Base-by-base conservation (phyloP, 2,329 filamentous ascomycete species). In the Pseudocercospora fuligena region DNA sequence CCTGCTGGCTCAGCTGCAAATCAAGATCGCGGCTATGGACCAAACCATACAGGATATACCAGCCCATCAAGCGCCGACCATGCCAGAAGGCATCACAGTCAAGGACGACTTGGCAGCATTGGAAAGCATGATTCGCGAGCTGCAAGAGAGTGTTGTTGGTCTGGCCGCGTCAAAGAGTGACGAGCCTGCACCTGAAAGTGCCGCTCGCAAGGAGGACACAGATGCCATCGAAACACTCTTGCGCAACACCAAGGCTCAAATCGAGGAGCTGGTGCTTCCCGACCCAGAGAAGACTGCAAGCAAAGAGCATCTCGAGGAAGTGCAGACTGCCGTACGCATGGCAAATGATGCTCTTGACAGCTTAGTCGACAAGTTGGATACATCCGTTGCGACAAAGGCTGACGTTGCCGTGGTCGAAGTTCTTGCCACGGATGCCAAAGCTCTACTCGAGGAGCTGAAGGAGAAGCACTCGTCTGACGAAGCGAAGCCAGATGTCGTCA, bases 161-260 rank as follows among this genome's bases (percentile, higher is more conserved):
- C 76, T 87, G 66, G 74, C 84, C 72, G 73, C 84, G 71, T 77
- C 81, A n/a, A 63, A 78, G 65, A 54, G 54, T 54, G 68, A 70
- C 3, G 69, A 76, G 31, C 66, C 67, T 43, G 66, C 71, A 27
- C 73, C 76, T 1, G 83, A 86, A 57, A 88, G 89, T 43, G 78
- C 84, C 2, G 89, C 90, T 5, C 88, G 85, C 33, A 92, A 92
- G 76, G 93, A 97, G 71, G 94, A 98, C 73, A 92, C 94, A 0
- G 89, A 94, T 68, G 93, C 93, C 11, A 94, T 98, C 66, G 94
- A 97, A 78, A 96, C 91, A 0, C 89, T 98, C 58, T 85, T 98
- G 12, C 89, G 91, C 49, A 97, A 97, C 77, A 94, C 93, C 33
- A 97, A 97, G 77, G 89, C 90, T 5, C 92, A 92, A 56, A 83